Evolutionary conservation across 169 alveolate genomes (phyloP), one percentile per base, ranked within the genome.

Genomic region (Eimeria mitis): DNA sequence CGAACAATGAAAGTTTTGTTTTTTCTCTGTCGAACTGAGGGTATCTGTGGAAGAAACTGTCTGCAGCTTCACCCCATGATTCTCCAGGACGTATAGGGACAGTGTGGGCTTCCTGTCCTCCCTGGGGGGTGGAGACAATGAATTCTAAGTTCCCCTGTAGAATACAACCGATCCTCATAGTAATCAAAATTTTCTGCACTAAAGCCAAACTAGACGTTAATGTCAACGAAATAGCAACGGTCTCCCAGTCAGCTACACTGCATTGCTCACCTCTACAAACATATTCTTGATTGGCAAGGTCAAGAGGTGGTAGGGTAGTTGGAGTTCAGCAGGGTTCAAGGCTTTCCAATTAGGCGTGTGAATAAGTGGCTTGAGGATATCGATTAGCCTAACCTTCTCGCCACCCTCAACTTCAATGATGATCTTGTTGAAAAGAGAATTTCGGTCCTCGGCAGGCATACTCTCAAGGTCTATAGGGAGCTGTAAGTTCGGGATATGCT

Each of bases 401-500:
- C 94, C 94, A 49, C 83, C 94, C 37, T 87, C 83, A 28, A 65
- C 94, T 65, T 87, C 94, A 65, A 87, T 28, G 31, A 87, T 52
- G 44, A 87, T 87, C 23, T 44, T 87, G 25, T 13, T 63, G 83
- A 87, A 87, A 21, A 87, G 94, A 31, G 94, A 61, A 44, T 65
- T 87, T 34, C 94, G 94, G 34, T 87, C 94, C 42, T 87, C 94
- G 70, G 83, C 65, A 63, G 79, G 81, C 94, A 87, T 63, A 56
- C 83, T 87, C 47, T 65, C 94, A 31, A 87, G 94, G 63, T 87
- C 68, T 44, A 87, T 83, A 42, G 94, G 94, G 1, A 87, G 83
- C 47, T 65, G 81, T 13, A 87, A 49, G 65, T 87, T 23, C 37
- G 94, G 94, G 21, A 87, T 87, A 21, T 87, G 94, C 47, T 87